These are phyloP conservation scores for Blastobotrys illinoisensis DNA, from an alignment of 1,139 yeast species.

Conservation along the genomic window DNA sequence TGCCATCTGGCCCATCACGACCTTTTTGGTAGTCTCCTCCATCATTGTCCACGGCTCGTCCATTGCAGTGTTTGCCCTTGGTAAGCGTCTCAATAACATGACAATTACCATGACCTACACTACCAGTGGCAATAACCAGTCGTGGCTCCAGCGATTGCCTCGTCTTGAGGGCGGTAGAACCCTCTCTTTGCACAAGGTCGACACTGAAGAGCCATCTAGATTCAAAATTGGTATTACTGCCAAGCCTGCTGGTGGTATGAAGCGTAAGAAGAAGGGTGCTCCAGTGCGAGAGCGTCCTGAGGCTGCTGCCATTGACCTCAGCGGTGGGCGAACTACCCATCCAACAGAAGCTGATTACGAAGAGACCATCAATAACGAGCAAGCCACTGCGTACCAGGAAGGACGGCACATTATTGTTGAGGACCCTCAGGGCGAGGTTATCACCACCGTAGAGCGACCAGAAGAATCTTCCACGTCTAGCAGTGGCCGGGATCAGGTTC, in stretches of 20 bases:
- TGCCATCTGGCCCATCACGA: slow-evolving; percentile 83
- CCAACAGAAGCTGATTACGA: slow-evolving; percentile 17
- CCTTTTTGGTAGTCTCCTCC: slow-evolving; percentile 79
- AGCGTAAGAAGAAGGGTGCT: slow-evolving; percentile 39
- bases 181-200: slow-evolving; percentile 75
- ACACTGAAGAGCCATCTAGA: slow-evolving; percentile 47
- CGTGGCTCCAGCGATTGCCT: slow-evolving; percentile 88
- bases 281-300: slow-evolving; percentile 29
- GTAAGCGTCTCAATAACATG: slow-evolving; percentile 84
- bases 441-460: slow-evolving; percentile 35
- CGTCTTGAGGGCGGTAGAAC: slow-evolving; percentile 65
- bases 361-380: slow-evolving; percentile 20
- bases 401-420: slow-evolving; percentile 69
- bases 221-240: slow-evolving; percentile 38
- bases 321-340: slow-evolving; percentile 27
- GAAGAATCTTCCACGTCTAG: slow-evolving; percentile 2
- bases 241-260: slow-evolving; percentile 79
- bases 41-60: slow-evolving; percentile 95
- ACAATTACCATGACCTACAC: slow-evolving; percentile 91
- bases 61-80: slow-evolving; percentile 87
- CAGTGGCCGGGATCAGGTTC: neutral
- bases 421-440: slow-evolving; percentile 74
- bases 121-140: slow-evolving; percentile 57
- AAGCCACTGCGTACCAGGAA: slow-evolving; percentile 59
- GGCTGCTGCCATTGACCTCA: slow-evolving; percentile 28